Evolutionary conservation across 2,329 filamentous ascomycete species (phyloP).

Genomic region (Exophiala phaeomuriformis): DNA sequence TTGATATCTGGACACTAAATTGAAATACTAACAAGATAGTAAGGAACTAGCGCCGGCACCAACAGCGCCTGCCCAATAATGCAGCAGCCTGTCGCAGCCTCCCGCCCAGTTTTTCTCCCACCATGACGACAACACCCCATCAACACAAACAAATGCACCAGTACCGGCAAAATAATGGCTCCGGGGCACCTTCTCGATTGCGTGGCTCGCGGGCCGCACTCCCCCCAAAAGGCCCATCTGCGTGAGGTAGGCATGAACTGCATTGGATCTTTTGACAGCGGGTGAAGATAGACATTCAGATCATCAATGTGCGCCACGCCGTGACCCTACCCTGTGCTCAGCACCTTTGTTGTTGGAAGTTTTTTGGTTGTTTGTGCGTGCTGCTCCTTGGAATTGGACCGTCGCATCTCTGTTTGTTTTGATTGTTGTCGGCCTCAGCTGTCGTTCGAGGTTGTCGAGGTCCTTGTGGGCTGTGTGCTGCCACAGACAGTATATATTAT

Average conservation of each 20-base stretch:
- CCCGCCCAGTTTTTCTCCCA: neutral
- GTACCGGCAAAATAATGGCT: neutral
- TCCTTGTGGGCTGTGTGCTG: neutral
- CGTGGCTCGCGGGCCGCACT: neutral
- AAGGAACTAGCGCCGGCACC: too few species aligned
- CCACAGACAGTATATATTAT: neutral
- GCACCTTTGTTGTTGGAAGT: neutral
- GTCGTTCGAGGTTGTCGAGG: neutral
- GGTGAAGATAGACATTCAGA: too few species aligned
- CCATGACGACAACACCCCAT: neutral
- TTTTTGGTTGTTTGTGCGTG: neutral
- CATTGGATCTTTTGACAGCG: too few species aligned
- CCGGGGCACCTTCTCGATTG: neutral
- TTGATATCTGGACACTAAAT: too few species aligned
- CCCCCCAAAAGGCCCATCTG: too few species aligned
- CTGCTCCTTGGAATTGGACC: neutral
- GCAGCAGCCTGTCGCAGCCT: too few species aligned
- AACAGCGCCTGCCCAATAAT: too few species aligned
- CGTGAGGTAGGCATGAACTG: too few species aligned
- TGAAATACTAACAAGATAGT: too few species aligned
- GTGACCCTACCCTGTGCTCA: neutral
- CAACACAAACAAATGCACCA: conserved; percentile 1
- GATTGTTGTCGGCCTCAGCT: neutral
- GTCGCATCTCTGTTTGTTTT: neutral
- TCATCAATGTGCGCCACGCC: too few species aligned